Percentiles rank a stretch among this genome's conserved stretches.
phyloP scores from a whole-genome alignment of 495 filamentous ascomycete genomes.

The Parachaetomium inaequale region DNA sequence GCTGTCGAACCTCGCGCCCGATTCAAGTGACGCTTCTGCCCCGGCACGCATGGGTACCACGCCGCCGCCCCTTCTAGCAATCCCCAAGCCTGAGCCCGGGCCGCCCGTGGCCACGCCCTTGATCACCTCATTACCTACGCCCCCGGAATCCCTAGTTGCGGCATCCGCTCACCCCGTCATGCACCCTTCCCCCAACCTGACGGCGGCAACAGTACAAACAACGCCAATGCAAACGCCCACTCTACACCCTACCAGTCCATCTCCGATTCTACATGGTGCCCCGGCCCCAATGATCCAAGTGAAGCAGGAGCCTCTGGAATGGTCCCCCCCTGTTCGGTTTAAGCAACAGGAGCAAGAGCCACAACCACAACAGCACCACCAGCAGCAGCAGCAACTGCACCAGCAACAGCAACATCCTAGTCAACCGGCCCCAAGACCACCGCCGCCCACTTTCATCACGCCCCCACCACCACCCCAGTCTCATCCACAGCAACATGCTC shows the following conservation, averaged over 20 bases:
- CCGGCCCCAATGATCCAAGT: conserved; percentile 2
- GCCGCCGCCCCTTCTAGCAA: conserved; percentile 20
- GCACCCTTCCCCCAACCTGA: conserved; percentile 22
- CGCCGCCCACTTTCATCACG: conserved; percentile 36
- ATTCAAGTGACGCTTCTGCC: conserved; percentile 28
- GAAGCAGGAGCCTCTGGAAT: neutral
- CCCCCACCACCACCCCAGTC: conserved; percentile 27
- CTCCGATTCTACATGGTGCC: conserved; percentile 3
- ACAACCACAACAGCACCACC: conserved; percentile 1
- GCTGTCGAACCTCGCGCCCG: conserved; percentile 54
- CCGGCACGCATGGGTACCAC: conserved; percentile 20
- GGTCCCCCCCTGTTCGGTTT: neutral
- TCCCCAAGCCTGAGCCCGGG: conserved; percentile 18
- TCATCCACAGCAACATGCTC: conserved; percentile 25
- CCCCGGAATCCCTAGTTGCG: conserved; percentile 31
- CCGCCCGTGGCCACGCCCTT: conserved; percentile 2
- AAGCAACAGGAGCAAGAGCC: conserved; percentile 26
- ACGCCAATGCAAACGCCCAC: conserved; percentile 28
- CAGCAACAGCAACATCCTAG: conserved; percentile 26
- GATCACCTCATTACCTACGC: conserved; percentile 25
- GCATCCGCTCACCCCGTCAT: conserved; percentile 12
- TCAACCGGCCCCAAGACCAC: conserved; percentile 18
- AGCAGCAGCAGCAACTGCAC: conserved; percentile 14
- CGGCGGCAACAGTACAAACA: neutral
- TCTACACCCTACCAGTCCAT: conserved; percentile 21